A percentile compares a stretch with the other conserved stretches of the same genome.
These are phyloP conservation scores for Diaporthe longicolla DNA, from an alignment of 2,329 filamentous ascomycete species.

Conservation along the genomic window DNA sequence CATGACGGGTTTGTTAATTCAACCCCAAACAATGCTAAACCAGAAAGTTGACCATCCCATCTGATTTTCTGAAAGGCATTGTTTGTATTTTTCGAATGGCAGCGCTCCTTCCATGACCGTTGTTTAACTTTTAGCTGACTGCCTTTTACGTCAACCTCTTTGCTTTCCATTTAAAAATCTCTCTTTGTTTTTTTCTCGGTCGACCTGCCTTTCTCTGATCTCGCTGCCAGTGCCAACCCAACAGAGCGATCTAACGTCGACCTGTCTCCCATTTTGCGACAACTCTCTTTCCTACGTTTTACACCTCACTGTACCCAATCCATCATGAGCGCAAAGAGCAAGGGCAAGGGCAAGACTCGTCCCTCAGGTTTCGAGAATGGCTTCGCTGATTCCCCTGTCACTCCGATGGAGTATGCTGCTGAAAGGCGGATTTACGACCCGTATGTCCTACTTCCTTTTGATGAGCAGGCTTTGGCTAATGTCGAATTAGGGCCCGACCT, in stretches of 20 bases:
- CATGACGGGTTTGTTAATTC: not conserved
- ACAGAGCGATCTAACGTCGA: not conserved
- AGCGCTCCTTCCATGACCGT: not conserved
- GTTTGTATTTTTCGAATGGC: not conserved
- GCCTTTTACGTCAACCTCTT: not conserved
- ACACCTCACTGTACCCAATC: not conserved
- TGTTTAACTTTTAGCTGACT: not conserved
- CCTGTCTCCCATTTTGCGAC: not conserved
- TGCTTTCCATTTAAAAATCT: not conserved
- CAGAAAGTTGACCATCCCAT: not conserved
- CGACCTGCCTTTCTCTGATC: not conserved
- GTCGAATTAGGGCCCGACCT: slow-evolving; percentile 58
- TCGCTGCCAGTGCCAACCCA: not conserved
- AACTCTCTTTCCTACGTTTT: not conserved
- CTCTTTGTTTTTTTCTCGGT: not conserved
- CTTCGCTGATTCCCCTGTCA: slow-evolving; percentile 85
- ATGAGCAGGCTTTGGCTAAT: slow-evolving; percentile 44
- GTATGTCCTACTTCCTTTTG: slow-evolving; percentile 59
- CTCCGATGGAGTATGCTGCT: slow-evolving; percentile 74
- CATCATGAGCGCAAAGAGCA: slow-evolving; percentile 40
- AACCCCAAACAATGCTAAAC: not conserved
- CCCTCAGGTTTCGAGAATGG: slow-evolving; percentile 83
- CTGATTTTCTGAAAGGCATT: not conserved
- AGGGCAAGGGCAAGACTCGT: slow-evolving; percentile 46
- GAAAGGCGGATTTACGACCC: slow-evolving; percentile 78